Percentiles rank a stretch among this genome's conserved stretches.
These are phyloP conservation scores for Heliamphora pulchella DNA, from an alignment of 179 eudicot genomes.

Conservation along the genomic window DNA sequence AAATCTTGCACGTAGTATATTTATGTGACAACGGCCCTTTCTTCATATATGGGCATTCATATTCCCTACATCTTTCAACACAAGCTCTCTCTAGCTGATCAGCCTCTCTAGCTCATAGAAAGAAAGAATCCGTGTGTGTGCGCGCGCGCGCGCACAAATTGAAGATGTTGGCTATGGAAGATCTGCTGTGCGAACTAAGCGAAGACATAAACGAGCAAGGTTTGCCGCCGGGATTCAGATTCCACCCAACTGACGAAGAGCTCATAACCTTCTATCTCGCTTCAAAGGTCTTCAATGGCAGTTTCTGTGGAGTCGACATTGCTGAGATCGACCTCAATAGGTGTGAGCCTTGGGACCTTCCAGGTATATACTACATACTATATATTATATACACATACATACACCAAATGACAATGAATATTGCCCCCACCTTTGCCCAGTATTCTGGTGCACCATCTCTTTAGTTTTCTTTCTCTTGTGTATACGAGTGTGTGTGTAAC, in stretches of 20 bases:
- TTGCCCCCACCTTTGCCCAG: too few relatives aligned
- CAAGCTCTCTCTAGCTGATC: neutral
- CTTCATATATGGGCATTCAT: neutral
- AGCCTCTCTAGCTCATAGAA: neutral
- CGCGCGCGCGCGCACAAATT: neutral
- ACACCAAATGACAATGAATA: too few relatives aligned
- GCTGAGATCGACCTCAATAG: conserved; percentile 75
- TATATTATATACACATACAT: too few relatives aligned
- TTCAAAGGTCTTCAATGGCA: conserved; percentile 48
- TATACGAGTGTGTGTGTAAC: too few relatives aligned
- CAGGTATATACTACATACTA: conserved; percentile 30
- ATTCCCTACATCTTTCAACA: neutral
- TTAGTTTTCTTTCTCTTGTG: too few relatives aligned
- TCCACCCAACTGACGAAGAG: conserved; percentile 88
- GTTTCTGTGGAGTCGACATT: conserved; percentile 36
- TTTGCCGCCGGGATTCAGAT: conserved; percentile 76
- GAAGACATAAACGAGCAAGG: conserved; percentile 40
- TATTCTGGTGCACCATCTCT: too few relatives aligned
- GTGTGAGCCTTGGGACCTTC: conserved; percentile 89
- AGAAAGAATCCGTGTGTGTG: neutral
- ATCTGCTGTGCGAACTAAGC: conserved; percentile 48
- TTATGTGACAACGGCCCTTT: neutral
- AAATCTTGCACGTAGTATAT: neutral
- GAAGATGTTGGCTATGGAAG: conserved; percentile 50
- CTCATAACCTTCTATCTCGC: conserved; percentile 67